A percentile compares a stretch with the other conserved stretches of the same genome.
Conservation (phyloP, 192 early-diverging fungal genomes). For the Backusella macrospora region DNA sequence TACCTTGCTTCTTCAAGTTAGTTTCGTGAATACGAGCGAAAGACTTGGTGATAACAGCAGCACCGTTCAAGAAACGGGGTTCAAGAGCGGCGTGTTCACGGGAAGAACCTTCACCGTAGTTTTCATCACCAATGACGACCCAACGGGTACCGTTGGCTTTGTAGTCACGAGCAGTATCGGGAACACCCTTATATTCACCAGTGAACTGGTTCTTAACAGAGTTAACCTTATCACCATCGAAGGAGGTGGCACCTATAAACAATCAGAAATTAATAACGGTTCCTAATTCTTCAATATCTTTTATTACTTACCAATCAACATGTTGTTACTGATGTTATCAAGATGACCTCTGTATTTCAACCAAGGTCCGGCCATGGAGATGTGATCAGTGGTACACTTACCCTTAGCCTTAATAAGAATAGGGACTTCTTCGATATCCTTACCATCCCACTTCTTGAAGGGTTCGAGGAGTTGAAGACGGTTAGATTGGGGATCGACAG, state of each 20-base stretch:
- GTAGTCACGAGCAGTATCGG: slow-evolving; percentile 92
- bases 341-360: slow-evolving; percentile 97
- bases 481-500: slow-evolving; percentile 82
- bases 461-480: slow-evolving; percentile 91
- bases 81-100: slow-evolving; percentile 99
- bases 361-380: slow-evolving; percentile 91
- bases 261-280: not conserved
- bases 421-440: slow-evolving; percentile 78
- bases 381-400: slow-evolving; percentile 99
- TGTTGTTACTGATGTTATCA: slow-evolving; percentile 99
- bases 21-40: slow-evolving; percentile 99
- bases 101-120: slow-evolving; percentile 99
- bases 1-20: slow-evolving; percentile 99
- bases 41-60: slow-evolving; percentile 91
- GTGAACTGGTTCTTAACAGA: slow-evolving; percentile 72
- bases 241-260: slow-evolving; percentile 75
- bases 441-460: slow-evolving; percentile 88
- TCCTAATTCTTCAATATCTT: not conserved
- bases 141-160: slow-evolving; percentile 86
- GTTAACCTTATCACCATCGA: slow-evolving; percentile 82
- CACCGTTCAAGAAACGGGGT: slow-evolving; percentile 93
- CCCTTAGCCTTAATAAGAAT: slow-evolving; percentile 96
- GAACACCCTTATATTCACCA: slow-evolving; percentile 86
- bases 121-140: slow-evolving; percentile 98
- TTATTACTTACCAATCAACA: slow-evolving; percentile 75